Evolutionary conservation across 2,329 filamentous ascomycete species (phyloP), one percentile per base, ranked within the genome.

Genomic region (Botrytis deweyae): DNA sequence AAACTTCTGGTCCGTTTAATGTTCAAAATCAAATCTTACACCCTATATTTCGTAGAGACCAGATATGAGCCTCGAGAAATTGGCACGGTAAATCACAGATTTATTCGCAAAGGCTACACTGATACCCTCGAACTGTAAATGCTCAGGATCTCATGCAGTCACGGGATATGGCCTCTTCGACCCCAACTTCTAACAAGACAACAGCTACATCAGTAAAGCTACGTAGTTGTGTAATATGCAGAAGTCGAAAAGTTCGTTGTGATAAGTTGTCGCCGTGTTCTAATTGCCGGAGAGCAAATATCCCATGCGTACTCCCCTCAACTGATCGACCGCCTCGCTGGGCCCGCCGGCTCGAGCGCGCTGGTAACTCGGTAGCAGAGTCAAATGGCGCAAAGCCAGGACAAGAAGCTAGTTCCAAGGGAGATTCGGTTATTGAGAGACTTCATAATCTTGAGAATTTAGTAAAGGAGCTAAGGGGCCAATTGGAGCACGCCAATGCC

Each of bases 241-340:
- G 87, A 62, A 82, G 80, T 49, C 87, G 88, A 64, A 89, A 89
- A 76, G 87, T 89, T 7, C 86, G 87, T 63, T 90, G 88, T 79
- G 86, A 89, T 78, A 89, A 88, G 79, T 80, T 82, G 62, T 85
- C 84, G 5, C 88, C 88, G 1, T 89, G 88, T 76, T 86, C 87
- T 7, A 89, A 88, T 76, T 89, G 88, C 77, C 85, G 85, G 16
- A 84, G 85, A 7, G 87, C 85, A 18, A 84, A 85, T 69, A 87
- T 89, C 59, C 81, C 84, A 16, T 89, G 88, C 75, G 81, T 88
- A 40, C 81, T 86, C 25, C 87, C 87, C 0, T 84, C 86, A 2
- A 79, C 80, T 61, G 85, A 88, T 73, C 85, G 84, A 2, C 84
- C 86, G 0, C 87, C 87, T 73, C 82, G 86, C 80, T 88, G 88